Conservation (phyloP, 257 asterid genomes). For the Jacaranda mimosifolia region DNA sequence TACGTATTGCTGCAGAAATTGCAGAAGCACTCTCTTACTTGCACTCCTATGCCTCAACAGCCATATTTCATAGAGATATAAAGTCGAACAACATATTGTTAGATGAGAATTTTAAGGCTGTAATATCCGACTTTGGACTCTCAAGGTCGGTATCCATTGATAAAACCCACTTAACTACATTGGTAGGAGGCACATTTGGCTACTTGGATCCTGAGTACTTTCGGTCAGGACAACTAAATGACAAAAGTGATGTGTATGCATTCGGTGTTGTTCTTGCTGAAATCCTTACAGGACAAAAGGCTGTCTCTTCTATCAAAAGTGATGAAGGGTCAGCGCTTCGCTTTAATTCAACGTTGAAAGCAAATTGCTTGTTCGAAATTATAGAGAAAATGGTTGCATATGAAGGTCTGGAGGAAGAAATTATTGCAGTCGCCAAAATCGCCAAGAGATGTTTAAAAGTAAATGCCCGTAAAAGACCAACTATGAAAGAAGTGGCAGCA, state of each 20-base stretch:
- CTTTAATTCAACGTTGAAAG: slow-evolving; percentile 36
- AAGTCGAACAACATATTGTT: slow-evolving; percentile 52
- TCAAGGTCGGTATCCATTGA: slow-evolving; percentile 46
- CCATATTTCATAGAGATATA: slow-evolving; percentile 52
- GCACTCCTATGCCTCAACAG: slow-evolving; percentile 49
- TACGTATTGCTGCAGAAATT: slow-evolving; percentile 47
- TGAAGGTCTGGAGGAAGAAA: slow-evolving; percentile 31
- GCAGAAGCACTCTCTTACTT: slow-evolving; percentile 51
- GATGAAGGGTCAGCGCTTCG: slow-evolving; percentile 36
- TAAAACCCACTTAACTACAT: slow-evolving; percentile 40
- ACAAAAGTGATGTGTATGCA: slow-evolving; percentile 52
- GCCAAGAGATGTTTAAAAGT: slow-evolving; percentile 36
- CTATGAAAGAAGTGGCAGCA: slow-evolving; percentile 52
- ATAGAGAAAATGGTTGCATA: slow-evolving; percentile 24
- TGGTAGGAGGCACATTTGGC: slow-evolving; percentile 40
- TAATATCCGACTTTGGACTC: slow-evolving; percentile 46
- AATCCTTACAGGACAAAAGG: slow-evolving; percentile 45
- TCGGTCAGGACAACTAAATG: slow-evolving; percentile 47
- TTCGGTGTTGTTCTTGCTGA: slow-evolving; percentile 52
- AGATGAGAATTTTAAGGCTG: slow-evolving; percentile 47
- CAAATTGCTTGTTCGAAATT: slow-evolving; percentile 33
- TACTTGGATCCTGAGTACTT: slow-evolving; percentile 54
- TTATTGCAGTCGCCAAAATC: slow-evolving; percentile 39
- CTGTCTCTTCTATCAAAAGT: slow-evolving; percentile 18
- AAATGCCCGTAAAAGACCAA: slow-evolving; percentile 44